Evolutionary conservation across 805 yeast species (phyloP).

Genomic region (Saturnispora saitoi): DNA sequence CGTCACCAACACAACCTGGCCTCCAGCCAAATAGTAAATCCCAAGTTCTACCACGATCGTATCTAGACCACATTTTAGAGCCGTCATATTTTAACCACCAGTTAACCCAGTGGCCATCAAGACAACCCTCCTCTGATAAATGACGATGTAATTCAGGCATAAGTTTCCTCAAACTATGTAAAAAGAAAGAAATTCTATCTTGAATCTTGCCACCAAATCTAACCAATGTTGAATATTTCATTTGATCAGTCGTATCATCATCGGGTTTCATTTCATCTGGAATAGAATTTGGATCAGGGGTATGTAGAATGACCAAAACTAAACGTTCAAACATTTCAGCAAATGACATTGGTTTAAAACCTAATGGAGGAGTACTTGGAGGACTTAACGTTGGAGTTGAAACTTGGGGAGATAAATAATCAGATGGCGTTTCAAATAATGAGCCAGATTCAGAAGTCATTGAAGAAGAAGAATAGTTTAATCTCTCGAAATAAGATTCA

Average conservation of each 20-base stretch:
- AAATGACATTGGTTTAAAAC: slow-evolving; percentile 40
- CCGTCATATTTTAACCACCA: slow-evolving; percentile 96
- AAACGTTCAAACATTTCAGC: slow-evolving; percentile 67
- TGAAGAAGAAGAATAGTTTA: slow-evolving; percentile 10
- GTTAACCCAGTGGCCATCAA: slow-evolving; percentile 80
- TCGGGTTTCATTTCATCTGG: slow-evolving; percentile 11
- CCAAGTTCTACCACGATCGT: slow-evolving; percentile 85
- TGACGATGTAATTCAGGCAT: slow-evolving; percentile 72
- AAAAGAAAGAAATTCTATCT: slow-evolving; percentile 60
- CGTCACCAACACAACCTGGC: slow-evolving; percentile 24
- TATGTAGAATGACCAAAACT: slow-evolving; percentile 65
- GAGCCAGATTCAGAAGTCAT: slow-evolving; percentile 15
- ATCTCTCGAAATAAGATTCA: slow-evolving; percentile 26
- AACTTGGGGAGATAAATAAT: slow-evolving; percentile 22
- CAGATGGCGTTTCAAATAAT: slow-evolving; percentile 18
- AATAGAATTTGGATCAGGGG: slow-evolving; percentile 41
- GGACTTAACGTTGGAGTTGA: slow-evolving; percentile 20
- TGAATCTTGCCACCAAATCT: slow-evolving; percentile 50
- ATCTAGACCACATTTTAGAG: slow-evolving; percentile 70
- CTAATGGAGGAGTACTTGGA: slow-evolving; percentile 12
- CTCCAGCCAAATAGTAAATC: slow-evolving; percentile 79
- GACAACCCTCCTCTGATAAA: slow-evolving; percentile 69
- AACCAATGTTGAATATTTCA: slow-evolving; percentile 16
- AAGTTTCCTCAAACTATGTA: slow-evolving; percentile 49
- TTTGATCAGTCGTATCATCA: slow-evolving; percentile 12